Base-by-base conservation (phyloP, 495 filamentous ascomycete species). In the Penicillium maclennaniae region DNA sequence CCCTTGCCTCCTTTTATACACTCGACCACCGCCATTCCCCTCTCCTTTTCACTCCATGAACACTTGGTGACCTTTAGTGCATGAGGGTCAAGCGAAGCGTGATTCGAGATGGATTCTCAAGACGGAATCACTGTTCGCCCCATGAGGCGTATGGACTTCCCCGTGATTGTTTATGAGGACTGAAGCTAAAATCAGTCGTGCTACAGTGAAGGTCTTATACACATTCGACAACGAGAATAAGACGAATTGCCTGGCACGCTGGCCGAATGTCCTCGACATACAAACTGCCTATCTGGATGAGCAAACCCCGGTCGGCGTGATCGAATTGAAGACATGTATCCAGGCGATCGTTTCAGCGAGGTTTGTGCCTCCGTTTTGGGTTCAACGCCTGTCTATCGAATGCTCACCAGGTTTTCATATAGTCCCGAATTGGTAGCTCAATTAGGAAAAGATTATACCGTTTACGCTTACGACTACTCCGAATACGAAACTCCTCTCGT, bases 401-500 rank as follows among this genome's bases (percentile, higher is more conserved):
- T 64, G 28, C 59, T 55, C 49, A 65, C 53, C 2, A 23, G 23
- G 56, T 38, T 44, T n/a, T 34, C 15, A 56, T 42, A 66, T 28
- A 95, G 91, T 64, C 93, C 93, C 37, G 93, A 98, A 71, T 74
- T 98, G 21, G 79, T 96, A 46, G 86, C 87, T 38, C 83, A 86
- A 54, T 76, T 87, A 34, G 90, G 91, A 47, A 88, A 85, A 56
- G 95, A 98, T 71, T 97, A 95, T 63, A 96, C 90, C 12, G 85
- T 98, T 50, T 98, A 98, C 70, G 92, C 93, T 19, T 91, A 89
- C 71, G 93, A 98, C 63, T 97, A 91, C 69, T 97, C 93, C 7
- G 93, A 98, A 70, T 87, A 87, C 51, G 91, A 96, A 56, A 87
- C 85, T 6, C 93, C 93, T 43, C 80, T 97, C 51, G 92, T 97